Conservation (phyloP, 306 rosid genomes). For the Ceratonia siliqua region DNA sequence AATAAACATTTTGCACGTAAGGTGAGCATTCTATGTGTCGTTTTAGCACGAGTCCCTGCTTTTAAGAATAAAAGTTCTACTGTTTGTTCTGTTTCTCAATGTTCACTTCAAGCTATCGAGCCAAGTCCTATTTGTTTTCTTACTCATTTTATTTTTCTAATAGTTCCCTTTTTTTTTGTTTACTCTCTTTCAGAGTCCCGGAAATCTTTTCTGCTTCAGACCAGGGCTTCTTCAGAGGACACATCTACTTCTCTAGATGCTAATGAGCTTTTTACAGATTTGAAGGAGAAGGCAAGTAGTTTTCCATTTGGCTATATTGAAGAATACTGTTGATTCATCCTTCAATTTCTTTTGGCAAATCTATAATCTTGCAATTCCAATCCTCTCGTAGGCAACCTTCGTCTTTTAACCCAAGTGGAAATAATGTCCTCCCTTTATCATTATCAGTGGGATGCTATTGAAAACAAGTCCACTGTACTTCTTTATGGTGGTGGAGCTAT, state of each 20-base stretch:
- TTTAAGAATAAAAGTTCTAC: not conserved
- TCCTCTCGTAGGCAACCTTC: constrained; percentile 1
- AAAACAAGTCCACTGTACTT: constrained; percentile 93
- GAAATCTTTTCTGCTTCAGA: constrained; percentile 53
- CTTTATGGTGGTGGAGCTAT: constrained; percentile 92
- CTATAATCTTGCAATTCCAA: not conserved
- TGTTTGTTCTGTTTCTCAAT: not conserved
- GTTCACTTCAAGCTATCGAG: not conserved
- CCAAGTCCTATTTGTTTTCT: not conserved
- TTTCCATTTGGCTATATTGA: constrained; percentile 12
- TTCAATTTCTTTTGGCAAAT: constrained; percentile 17
- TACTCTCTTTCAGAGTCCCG: constrained; percentile 46
- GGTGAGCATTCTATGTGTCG: not conserved
- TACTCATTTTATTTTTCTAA: not conserved
- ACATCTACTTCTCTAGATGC: constrained; percentile 68
- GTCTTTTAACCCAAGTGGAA: constrained; percentile 25
- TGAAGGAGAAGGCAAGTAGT: constrained; percentile 82
- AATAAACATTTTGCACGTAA: not conserved
- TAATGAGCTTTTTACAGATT: constrained; percentile 67
- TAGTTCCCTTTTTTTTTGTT: constrained; percentile 8
- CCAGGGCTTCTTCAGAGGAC: constrained; percentile 84
- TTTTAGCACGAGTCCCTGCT: not conserved
- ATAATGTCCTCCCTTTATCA: constrained; percentile 28
- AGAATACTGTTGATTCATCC: constrained; percentile 17
- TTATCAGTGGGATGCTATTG: constrained; percentile 92